A percentile compares a stretch with the other conserved stretches of the same genome.
These are phyloP conservation scores for Fusarium palustre DNA, from an alignment of 2,329 filamentous ascomycete genomes.

Conservation along the genomic window DNA sequence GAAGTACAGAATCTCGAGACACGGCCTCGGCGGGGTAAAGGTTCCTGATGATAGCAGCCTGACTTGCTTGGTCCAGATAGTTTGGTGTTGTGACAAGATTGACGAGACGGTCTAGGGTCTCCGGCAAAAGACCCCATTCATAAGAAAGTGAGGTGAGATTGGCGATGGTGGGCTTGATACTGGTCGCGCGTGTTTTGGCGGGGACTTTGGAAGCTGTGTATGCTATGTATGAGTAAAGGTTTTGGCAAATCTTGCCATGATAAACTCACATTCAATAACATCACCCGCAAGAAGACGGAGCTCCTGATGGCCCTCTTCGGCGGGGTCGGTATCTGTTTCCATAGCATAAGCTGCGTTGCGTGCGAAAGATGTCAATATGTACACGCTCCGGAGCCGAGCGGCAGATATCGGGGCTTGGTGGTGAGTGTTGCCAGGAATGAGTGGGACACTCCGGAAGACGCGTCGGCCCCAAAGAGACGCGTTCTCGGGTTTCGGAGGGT, in stretches of 20 bases:
- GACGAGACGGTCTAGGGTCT: constrained; percentile 71
- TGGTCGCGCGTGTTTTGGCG: constrained; percentile 72
- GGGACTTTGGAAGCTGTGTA: constrained; percentile 67
- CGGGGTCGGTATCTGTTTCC: constrained; percentile 44
- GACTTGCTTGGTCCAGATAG: constrained; percentile 80
- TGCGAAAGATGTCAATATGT: not conserved
- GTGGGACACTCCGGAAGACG: constrained; percentile 38
- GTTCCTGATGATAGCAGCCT: constrained; percentile 75
- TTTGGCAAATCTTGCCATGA: not conserved
- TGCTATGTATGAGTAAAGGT: constrained; percentile 1
- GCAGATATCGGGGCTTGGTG: constrained; percentile 14
- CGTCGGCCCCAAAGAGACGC: constrained; percentile 38
- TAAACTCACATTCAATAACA: constrained; percentile 50
- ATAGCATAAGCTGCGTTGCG: constrained; percentile 20
- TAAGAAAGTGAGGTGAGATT: constrained; percentile 72
- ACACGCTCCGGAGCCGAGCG: constrained; percentile 26
- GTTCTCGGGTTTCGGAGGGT: constrained; percentile 30
- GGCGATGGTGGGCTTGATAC: constrained; percentile 73
- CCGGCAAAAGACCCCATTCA: constrained; percentile 73
- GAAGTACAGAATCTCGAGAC: constrained; percentile 69
- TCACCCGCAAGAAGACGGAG: constrained; percentile 53
- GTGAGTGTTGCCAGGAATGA: constrained; percentile 23
- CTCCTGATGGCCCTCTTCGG: constrained; percentile 48
- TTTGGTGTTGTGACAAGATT: constrained; percentile 74
- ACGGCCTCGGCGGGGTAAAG: constrained; percentile 79